These are phyloP conservation scores for Trichoderma virens DNA, from an alignment of 495 filamentous ascomycete species.

Conservation along the genomic window DNA sequence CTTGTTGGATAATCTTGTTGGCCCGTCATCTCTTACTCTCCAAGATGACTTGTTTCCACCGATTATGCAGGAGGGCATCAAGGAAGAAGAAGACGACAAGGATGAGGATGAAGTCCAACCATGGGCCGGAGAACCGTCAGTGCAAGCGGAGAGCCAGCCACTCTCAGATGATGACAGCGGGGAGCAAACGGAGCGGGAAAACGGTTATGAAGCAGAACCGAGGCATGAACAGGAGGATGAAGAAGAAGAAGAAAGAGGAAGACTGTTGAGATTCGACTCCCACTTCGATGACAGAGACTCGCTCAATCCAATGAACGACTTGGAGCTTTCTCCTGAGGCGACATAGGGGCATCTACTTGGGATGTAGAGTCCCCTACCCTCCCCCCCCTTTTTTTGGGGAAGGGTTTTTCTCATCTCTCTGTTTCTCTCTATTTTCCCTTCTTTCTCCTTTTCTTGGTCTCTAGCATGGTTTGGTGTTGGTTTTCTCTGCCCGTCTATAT, in stretches of 20 bases:
- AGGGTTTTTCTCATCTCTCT: neutral
- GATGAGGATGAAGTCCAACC: slow-evolving; percentile 15
- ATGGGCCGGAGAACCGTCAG: slow-evolving; percentile 16
- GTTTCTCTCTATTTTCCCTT: neutral
- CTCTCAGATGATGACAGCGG: slow-evolving; percentile 10
- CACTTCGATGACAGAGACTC: neutral
- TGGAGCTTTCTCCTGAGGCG: neutral
- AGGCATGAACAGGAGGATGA: slow-evolving; percentile 1
- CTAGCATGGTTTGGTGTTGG: neutral
- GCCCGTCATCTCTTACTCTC: slow-evolving; percentile 5
- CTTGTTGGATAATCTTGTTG: slow-evolving; percentile 13
- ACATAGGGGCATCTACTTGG: neutral
- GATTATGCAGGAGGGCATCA: slow-evolving; percentile 18
- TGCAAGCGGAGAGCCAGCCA: neutral
- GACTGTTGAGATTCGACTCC: neutral
- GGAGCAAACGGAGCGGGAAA: slow-evolving; percentile 9
- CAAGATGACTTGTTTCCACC: slow-evolving; percentile 17
- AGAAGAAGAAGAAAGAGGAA: slow-evolving; percentile 9
- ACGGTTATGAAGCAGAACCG: neutral
- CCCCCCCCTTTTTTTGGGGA: neutral
- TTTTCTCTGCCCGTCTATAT: neutral
- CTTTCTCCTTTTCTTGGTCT: neutral
- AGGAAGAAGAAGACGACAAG: slow-evolving; percentile 14
- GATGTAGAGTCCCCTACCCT: neutral
- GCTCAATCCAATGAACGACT: neutral